Conservation (phyloP, 768 basidiomycete genomes). For the Lactarius deliciosus region DNA sequence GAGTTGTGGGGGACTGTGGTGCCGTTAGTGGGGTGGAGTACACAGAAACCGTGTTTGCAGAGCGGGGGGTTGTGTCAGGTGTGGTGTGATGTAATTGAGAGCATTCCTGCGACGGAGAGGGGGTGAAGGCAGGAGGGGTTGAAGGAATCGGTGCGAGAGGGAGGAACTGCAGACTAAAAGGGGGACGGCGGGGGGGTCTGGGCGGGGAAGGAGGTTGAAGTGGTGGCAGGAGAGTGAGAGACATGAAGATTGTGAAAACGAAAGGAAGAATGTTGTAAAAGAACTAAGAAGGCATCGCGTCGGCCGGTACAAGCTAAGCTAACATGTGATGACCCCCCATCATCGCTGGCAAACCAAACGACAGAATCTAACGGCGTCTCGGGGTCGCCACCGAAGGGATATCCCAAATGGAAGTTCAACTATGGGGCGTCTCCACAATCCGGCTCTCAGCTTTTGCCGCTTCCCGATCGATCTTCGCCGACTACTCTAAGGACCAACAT, state of each 20-base stretch:
- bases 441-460: not conserved
- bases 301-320: not conserved
- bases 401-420: not conserved
- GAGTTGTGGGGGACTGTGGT: constrained; percentile 16
- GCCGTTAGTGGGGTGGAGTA: constrained; percentile 20
- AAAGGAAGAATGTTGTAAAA: constrained; percentile 1
- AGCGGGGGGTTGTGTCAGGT: constrained; percentile 10
- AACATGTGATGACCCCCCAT: not conserved
- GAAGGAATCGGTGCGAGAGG: constrained; percentile 19
- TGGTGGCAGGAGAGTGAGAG: constrained; percentile 22
- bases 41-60: constrained; percentile 13
- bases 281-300: not conserved
- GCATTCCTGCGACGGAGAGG: constrained; percentile 6
- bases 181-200: constrained; percentile 19
- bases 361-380: not conserved
- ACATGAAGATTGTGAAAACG: constrained; percentile 6
- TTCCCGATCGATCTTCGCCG: not conserved
- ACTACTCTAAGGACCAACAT: no score
- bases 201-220: constrained; percentile 20
- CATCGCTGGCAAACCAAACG: not conserved
- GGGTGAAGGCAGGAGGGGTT: constrained; percentile 1
- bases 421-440: not conserved
- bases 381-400: not conserved
- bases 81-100: constrained; percentile 18
- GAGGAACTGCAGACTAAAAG: constrained; percentile 10